Evolutionary conservation across 495 filamentous ascomycete genomes (phyloP), one percentile per base, ranked within the genome.

Genomic region (Daldinia concentrica): DNA sequence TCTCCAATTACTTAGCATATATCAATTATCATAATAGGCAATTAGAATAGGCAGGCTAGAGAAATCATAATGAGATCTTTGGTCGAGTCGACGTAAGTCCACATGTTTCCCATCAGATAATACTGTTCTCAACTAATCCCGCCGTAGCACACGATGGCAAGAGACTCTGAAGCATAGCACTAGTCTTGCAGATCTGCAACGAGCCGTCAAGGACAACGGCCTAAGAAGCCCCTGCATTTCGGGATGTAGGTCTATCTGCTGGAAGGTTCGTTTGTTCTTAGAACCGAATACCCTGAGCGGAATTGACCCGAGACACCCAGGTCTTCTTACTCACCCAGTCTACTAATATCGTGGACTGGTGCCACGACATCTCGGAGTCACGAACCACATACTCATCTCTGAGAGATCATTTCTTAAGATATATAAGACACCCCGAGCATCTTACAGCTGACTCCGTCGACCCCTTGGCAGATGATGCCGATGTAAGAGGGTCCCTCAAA

Each of bases 231-330:
- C 91, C 36, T 93, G 91, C 76, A 82, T 86, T 39, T 84, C 87
- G 43, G 93, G 93, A 19, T 86, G 94, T 62, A 87, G 95, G 41
- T 97, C 94, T 26, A 85, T 97, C 54, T 97, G 92, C 79, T 99
- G 95, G 95, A 98, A 96, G 89, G 92, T 89, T 76, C 77, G 82
- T 78, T 63, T 34, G 32, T 30, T 65, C 59, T 68, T 45, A 26
- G 30, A 52, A 43, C 27, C n/a, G 6, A 45, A 19, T 62, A 27
- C 6, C 17, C 19, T 19, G 58, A 41, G 68, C 36, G 65, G 36
- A 79, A 24, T 22, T 62, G 14, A 58, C 19, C 17, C 17, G 17
- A 36, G 24, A 43, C 45, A 32, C 41, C 36, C 74, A 95, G 92
- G 86, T 86, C 51, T 97, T 97, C 79, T 81, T 98, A 32, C 85